Evolutionary conservation across 352 stramenopile species (phyloP).

Genomic region (Globisporangium heterothallicum): DNA sequence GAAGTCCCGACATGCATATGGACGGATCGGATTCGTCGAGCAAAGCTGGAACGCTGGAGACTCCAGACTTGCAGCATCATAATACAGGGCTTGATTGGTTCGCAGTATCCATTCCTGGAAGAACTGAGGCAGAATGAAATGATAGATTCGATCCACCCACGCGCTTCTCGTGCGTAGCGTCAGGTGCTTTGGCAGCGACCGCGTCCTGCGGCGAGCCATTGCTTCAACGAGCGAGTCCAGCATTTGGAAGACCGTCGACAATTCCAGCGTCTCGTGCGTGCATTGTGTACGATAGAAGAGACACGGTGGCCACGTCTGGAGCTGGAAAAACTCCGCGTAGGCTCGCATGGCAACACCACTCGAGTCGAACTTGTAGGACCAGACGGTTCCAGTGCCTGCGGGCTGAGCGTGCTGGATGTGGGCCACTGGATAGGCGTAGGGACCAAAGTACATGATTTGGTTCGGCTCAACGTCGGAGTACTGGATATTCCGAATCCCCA

Average conservation of each 20-base stretch:
- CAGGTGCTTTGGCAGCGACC: neutral
- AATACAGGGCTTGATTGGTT: slow-evolving; percentile 13
- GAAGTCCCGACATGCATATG: slow-evolving; percentile 34
- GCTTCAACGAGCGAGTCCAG: slow-evolving; percentile 5
- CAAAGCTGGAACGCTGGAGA: slow-evolving; percentile 4
- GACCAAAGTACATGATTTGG: slow-evolving; percentile 1
- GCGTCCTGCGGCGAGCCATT: neutral
- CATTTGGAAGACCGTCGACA: slow-evolving; percentile 1
- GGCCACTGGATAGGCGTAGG: neutral
- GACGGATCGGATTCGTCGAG: neutral
- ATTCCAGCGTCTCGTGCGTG: neutral
- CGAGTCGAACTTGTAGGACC: slow-evolving; percentile 25
- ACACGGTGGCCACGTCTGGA: slow-evolving; percentile 9
- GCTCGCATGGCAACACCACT: slow-evolving; percentile 17
- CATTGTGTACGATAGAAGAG: slow-evolving; percentile 10
- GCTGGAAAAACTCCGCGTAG: slow-evolving; percentile 9
- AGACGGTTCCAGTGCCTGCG: neutral
- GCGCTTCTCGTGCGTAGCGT: slow-evolving; percentile 3
- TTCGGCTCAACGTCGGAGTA: neutral
- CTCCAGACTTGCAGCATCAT: neutral
- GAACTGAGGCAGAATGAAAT: slow-evolving; percentile 17
- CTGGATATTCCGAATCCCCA: neutral
- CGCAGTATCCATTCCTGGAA: slow-evolving; percentile 10
- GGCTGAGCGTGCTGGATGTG: neutral
- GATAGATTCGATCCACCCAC: slow-evolving; percentile 15